These are phyloP conservation scores for Asterophora lycoperdoides DNA, from an alignment of 768 basidiomycete species.

Conservation along the genomic window DNA sequence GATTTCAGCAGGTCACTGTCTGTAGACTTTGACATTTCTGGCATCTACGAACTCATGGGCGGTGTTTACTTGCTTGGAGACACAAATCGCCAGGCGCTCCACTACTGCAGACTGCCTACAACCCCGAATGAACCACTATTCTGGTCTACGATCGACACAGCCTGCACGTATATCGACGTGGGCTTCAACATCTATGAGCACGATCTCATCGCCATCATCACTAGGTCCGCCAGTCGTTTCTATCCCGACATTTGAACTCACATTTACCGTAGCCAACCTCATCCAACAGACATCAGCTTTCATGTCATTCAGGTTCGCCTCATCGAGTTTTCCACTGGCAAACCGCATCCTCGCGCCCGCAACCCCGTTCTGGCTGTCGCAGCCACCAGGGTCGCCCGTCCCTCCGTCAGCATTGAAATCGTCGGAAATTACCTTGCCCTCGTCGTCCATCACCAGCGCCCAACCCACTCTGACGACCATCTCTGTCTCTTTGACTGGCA, in stretches of 20 bases:
- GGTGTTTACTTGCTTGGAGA: conserved; percentile 37
- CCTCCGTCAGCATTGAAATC: conserved; percentile 14
- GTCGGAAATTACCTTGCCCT: conserved; percentile 15
- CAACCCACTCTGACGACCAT: conserved; percentile 1
- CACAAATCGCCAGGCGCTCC: conserved; percentile 20
- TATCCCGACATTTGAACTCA: too few relatives aligned
- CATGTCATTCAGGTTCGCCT: not conserved
- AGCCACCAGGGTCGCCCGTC: conserved; percentile 9
- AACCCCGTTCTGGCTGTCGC: conserved; percentile 24
- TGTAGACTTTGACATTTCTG: conserved; percentile 26
- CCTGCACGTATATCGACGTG: conserved; percentile 34
- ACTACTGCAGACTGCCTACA: conserved; percentile 32
- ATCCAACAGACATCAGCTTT: not conserved
- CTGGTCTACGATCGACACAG: conserved; percentile 27
- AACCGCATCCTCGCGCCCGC: conserved; percentile 9
- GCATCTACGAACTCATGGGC: conserved; percentile 39
- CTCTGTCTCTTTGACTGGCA: conserved; percentile 15
- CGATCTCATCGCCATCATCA: conserved; percentile 37
- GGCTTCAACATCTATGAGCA: conserved; percentile 38
- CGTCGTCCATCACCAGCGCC: not conserved
- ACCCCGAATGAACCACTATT: conserved; percentile 17
- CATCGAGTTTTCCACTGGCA: conserved; percentile 3
- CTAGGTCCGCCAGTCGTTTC: conserved; percentile 25
- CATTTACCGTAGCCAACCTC: not conserved
- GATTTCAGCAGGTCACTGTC: conserved; percentile 23